Percentiles rank a stretch among this genome's conserved stretches.
These are phyloP conservation scores for Verticillium tricorpus DNA, from an alignment of 2,329 filamentous ascomycete species.

Conservation along the genomic window DNA sequence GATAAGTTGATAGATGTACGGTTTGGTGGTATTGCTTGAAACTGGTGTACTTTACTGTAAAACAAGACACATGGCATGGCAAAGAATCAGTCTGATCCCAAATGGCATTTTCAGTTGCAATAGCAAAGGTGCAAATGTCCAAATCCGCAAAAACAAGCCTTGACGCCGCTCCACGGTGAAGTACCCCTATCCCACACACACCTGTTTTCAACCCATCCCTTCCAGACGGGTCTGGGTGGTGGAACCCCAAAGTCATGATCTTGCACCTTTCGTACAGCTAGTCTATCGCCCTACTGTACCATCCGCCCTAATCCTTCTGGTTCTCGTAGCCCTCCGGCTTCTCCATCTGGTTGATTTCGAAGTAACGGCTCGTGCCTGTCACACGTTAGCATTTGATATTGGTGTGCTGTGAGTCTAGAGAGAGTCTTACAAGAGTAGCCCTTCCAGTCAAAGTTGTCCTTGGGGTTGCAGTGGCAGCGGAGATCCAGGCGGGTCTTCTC, in stretches of 20 bases:
- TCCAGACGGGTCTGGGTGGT: conserved; percentile 1
- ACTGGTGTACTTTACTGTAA: conserved; percentile 1
- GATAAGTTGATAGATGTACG: not conserved
- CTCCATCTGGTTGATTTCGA: conserved; percentile 71
- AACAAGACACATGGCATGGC: conserved; percentile 5
- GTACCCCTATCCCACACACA: not conserved
- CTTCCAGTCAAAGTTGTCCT: conserved; percentile 99
- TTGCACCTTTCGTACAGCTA: conserved; percentile 3
- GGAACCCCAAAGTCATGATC: conserved; percentile 8
- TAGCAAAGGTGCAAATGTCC: not conserved
- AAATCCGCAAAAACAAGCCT: conserved; percentile 5
- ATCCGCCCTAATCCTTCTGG: conserved; percentile 46
- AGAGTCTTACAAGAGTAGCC: conserved; percentile 81
- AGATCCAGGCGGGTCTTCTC: conserved; percentile 79
- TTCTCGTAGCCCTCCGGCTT: conserved; percentile 85
- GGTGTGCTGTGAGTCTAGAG: not conserved
- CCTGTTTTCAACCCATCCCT: not conserved
- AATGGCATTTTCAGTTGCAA: conserved; percentile 4
- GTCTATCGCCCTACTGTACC: not conserved
- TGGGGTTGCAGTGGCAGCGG: conserved; percentile 91
- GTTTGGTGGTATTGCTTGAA: conserved; percentile 2
- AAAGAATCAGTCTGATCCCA: conserved; percentile 4
- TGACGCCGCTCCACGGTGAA: conserved; percentile 12
- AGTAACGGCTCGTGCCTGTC: conserved; percentile 78
- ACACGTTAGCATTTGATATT: not conserved